Base-by-base conservation (phyloP, 148 eudicot genomes). In the Tetragonia tetragonoides region DNA sequence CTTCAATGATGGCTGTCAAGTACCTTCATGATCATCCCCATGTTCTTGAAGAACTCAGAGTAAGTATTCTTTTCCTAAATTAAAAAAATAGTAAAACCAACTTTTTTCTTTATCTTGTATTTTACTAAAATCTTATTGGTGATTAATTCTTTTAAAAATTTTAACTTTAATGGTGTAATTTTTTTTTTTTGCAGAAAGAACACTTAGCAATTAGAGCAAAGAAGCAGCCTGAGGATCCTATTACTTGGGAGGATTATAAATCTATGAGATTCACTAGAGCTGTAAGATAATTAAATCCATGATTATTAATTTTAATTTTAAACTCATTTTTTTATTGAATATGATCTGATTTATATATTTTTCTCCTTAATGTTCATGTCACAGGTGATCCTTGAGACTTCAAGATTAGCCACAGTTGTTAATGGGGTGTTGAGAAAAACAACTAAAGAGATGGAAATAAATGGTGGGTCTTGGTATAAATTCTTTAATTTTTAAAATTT, bases 1-100 rank as follows among this genome's bases (percentile, higher is more conserved):
- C 99, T 84, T 91, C 99, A 28, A 96, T 96, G 99, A 96, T 96
- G 99, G 97, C 98, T 78, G 93, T 93, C 70, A 96, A 96, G 84
- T 96, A 96, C 81, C 99, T 96, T 41, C 99, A 93, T 86, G 99
- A 96, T 80, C 99, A 96, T 80, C 99, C 99, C 46, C 80, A 81
- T 81, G 97, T 84, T 75, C 99, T 96, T 81, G 80, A 90, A 56
- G 90, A 96, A 73, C 86, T 96, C 37, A 90, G 95, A 85, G 99
- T 96, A 76, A 80, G 97, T 82, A 67, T 28, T 41, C 7, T 14
- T 68, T 17, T 10, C 14, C 2, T 69, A 16, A 46, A 66, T 70
- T 47, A 28, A 17, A 18, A 56, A 21, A 23, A 2, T 5, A 16
- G 0, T 28, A 0, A 28, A 28, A 28, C 15, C 64, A 12, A 16